A percentile compares a stretch with the other conserved stretches of the same genome.
Conservation (phyloP, 257 asterid genomes). For the Vinca minor region DNA sequence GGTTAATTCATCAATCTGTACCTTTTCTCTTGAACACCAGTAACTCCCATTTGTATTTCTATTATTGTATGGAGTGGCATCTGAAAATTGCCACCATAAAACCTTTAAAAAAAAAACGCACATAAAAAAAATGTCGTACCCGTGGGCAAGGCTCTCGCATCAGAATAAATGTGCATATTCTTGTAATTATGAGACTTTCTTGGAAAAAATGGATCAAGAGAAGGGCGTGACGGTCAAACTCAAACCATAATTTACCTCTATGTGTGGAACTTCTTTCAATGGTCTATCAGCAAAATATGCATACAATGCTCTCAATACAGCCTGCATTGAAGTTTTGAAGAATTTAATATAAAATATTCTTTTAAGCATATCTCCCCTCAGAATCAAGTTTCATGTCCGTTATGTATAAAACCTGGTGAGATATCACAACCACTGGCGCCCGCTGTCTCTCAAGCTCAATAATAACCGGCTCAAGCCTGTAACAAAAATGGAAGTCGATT, state of each 20-base stretch:
- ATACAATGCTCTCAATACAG: constrained; percentile 92
- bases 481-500: constrained; percentile 10
- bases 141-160: too few species aligned
- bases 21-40: constrained; percentile 96
- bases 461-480: constrained; percentile 95
- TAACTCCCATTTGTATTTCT: constrained; percentile 98
- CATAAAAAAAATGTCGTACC: too few species aligned
- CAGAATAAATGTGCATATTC: too few species aligned
- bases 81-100: constrained; percentile 43
- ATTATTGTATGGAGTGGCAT: constrained; percentile 93
- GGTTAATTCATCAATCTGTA: constrained; percentile 76
- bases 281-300: constrained; percentile 99
- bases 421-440: constrained; percentile 95
- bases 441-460: constrained; percentile 96
- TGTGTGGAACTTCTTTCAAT: constrained; percentile 81
- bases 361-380: constrained; percentile 9
- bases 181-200: too few species aligned
- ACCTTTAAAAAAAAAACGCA: too few species aligned
- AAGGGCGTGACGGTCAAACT: too few species aligned
- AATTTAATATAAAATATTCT: constrained; percentile 11
- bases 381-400: constrained; percentile 8
- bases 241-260: constrained; percentile 72
- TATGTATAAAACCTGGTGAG: constrained; percentile 84
- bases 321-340: constrained; percentile 37
- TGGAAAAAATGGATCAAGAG: too few species aligned